These are phyloP conservation scores for Ruellia speciosa DNA, from an alignment of 305 asterid genomes.

Conservation along the genomic window DNA sequence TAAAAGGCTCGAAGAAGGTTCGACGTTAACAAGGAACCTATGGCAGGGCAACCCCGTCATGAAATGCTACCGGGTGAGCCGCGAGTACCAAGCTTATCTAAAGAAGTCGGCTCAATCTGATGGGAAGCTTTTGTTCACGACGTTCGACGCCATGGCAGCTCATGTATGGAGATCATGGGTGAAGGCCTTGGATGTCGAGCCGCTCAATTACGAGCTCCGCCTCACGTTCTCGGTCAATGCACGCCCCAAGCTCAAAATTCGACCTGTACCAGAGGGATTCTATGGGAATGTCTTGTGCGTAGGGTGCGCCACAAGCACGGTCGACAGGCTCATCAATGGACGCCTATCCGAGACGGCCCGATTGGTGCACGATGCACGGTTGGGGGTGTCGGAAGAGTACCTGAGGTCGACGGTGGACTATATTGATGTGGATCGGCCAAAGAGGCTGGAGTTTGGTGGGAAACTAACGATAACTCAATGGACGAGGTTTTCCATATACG, in stretches of 20 bases:
- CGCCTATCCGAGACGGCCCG: conserved; percentile 31
- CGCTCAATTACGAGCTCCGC: conserved; percentile 57
- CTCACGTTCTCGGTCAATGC: conserved; percentile 76
- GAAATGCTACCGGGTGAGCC: conserved; percentile 56
- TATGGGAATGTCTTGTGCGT: conserved; percentile 71
- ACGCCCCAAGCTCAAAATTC: conserved; percentile 47
- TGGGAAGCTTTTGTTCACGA: conserved; percentile 38
- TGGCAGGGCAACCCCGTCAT: conserved; percentile 57
- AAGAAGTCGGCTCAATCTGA: conserved; percentile 34
- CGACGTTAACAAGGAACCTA: conserved; percentile 40
- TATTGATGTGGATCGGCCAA: conserved; percentile 54
- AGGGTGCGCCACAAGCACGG: conserved; percentile 61
- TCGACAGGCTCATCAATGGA: conserved; percentile 34
- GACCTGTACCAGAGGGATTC: conserved; percentile 51
- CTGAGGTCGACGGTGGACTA: conserved; percentile 74
- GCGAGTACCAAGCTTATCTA: conserved; percentile 44
- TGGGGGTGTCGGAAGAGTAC: conserved; percentile 56
- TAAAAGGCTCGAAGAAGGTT: conserved; percentile 42
- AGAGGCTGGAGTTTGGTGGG: conserved; percentile 72
- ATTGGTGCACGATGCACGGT: conserved; percentile 49
- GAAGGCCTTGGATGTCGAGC: conserved; percentile 47
- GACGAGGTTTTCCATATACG: conserved; percentile 76
- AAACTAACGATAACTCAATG: conserved; percentile 76
- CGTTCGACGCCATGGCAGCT: conserved; percentile 84
- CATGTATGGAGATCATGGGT: conserved; percentile 89